Evolutionary conservation across 106 monocot genomes (phyloP), one percentile per base, ranked within the genome.

Genomic region (Triglochin maritima): DNA sequence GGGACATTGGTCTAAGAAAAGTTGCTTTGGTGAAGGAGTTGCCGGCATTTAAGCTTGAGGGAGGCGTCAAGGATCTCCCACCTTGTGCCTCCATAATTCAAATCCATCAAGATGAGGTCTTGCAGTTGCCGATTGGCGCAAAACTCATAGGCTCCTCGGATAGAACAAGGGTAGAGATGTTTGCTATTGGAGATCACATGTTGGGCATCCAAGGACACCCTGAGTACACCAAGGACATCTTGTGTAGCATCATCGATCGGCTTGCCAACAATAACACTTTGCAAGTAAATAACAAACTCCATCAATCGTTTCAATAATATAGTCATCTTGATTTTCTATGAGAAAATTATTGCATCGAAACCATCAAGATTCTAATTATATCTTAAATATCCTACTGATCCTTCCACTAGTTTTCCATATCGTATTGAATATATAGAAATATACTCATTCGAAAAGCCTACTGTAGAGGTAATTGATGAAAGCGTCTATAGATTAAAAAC

Each of bases 171-270:
- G 81, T 94, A 7, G 94, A 94, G 74, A 80, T 82, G 71, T 94
- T 87, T 15, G 46, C 60, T 54, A 13, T 82, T n/a, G 86, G 74
- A 17, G 79, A 87, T 7, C 78, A 82, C 65, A 57, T 82, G 8
- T 13, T 94, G 29, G 94, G 94, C 48, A 83, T 94, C 53, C 94
- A 89, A 76, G 94, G 94, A 2, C 94, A 94, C 59, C 94, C 94
- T 1, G 94, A 94, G 59, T 94, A 94, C 69, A 72, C 84, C 3
- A 89, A 84, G 56, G 94, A 86, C 64, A 94, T 94, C 46, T 60
- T 94, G 47, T 59, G 16, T 44, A 79, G 81, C 64, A 75, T 94
- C 65, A 78, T 86, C 17, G 82, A 84, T 46, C 84, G 93, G 41
- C 86, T 94, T 3, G 50, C 49, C 17, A 43, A 44, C 7, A 80